Percentiles rank a stretch among this genome's conserved stretches.
phyloP scores from a whole-genome alignment of 176 grass and related monocot genomes.

The Rhynchospora pubera region DNA sequence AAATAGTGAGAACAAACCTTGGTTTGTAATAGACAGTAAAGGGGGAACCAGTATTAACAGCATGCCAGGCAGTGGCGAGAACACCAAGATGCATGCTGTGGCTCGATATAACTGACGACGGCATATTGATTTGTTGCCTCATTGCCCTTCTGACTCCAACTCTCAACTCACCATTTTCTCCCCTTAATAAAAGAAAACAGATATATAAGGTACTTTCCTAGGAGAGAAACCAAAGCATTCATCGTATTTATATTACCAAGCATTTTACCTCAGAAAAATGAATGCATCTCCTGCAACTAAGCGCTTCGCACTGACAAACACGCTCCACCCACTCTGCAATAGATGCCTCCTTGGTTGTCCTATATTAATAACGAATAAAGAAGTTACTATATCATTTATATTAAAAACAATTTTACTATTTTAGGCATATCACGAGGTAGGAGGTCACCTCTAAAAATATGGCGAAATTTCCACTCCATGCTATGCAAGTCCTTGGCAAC shows the following conservation, averaged over 20 bases:
- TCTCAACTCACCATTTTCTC: constrained; percentile 78
- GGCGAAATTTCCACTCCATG: constrained; percentile 87
- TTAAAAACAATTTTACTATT: constrained; percentile 3
- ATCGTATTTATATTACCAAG: background rate
- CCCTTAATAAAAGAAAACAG: constrained; percentile 25
- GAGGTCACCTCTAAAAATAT: constrained; percentile 79
- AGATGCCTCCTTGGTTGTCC: constrained; percentile 90
- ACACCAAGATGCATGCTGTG: constrained; percentile 99
- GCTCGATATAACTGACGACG: constrained; percentile 94
- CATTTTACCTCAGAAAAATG: constrained; percentile 80
- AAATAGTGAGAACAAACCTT: constrained; percentile 37
- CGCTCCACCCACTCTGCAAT: constrained; percentile 97
- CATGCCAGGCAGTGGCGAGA: constrained; percentile 98
- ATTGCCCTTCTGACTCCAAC: constrained; percentile 94
- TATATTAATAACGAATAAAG: constrained; percentile 26
- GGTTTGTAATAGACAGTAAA: constrained; percentile 99
- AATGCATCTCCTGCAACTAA: constrained; percentile 93
- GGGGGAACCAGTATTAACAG: constrained; percentile 73
- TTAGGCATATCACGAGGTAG: constrained; percentile 6
- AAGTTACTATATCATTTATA: background rate
- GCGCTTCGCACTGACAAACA: constrained; percentile 91
- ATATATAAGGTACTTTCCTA: constrained; percentile 8
- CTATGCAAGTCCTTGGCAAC: constrained; percentile 85
- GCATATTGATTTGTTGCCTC: constrained; percentile 81
- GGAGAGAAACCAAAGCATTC: background rate